Base-by-base conservation (phyloP, 1,284 basidiomycete genomes). In the Cutaneotrichosporon spelunceum region DNA sequence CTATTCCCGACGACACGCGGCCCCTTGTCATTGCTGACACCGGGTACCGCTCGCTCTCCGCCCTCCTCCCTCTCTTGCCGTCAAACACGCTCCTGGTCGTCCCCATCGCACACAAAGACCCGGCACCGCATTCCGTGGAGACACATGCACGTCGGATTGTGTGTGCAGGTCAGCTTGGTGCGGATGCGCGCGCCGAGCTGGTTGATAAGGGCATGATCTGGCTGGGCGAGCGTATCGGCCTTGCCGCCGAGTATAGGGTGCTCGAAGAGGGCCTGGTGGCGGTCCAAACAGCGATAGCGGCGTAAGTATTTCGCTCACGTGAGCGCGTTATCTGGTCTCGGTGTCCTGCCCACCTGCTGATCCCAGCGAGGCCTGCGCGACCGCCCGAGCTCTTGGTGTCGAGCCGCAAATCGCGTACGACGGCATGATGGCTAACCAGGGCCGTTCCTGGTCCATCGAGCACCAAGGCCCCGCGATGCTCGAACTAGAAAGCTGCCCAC, bases 211-310 rank as follows among this genome's bases (percentile, higher is more conserved):
- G 48, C 27, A 27, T 50, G 16, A 19, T 30, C 2, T 50, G 48
- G 48, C 26, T 50, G 6, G 48, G 48, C 26, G 48, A 50, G 27
- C 48, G 48, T 6, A n/a, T 16, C 24, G 48, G 26, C 19, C 27
- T 50, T 1, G 48, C 48, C 8, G 26, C 26, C 14, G 48, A 50
- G 48, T 50, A 50, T 14, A 16, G 48, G 27, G 7, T 50, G 48
- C 19, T 50, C 24, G 48, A 50, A 19, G 48, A 50, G 48, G 48
- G 48, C 24, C 19, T 50, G 13, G 48, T 50, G 27, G 48, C 26
- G 3, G 48, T 50, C 4, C 48, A 50, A 19, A 50, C 48, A 13
- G 48, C 26, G 5, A 16, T 50, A 27, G 48, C 48, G 13, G 48
- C 48, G 48, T 50, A 19, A 50, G 48, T 50, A 14, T 3, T 5